Evolutionary conservation across 495 filamentous ascomycete genomes (phyloP), one percentile per base, ranked within the genome.

Genomic region (Penicillium waksmanii): DNA sequence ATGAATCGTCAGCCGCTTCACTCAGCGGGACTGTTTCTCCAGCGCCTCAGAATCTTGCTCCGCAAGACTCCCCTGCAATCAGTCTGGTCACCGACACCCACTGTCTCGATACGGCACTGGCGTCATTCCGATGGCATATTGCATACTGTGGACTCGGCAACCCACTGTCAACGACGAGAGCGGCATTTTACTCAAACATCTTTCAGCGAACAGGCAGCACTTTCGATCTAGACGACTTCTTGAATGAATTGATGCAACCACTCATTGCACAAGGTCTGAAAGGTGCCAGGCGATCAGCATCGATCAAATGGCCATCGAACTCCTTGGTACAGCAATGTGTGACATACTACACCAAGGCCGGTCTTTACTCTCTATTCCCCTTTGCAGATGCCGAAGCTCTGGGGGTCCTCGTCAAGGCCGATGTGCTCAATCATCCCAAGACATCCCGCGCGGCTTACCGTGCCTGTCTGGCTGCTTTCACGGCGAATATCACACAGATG

Each of bases 281-380:
- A 51, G 53, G 50, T 5, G 31, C 25, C 8, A 60, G 52, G 43
- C 35, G 23, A 42, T 17, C 56, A 5, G 17, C 49, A 44, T 44
- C 33, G 13, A 40, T 59, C 5, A 64, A 65, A 56, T 68, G 64
- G 66, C 70, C 70, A 6, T 17, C 53, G 1, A 19, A 31, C 5
- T n/a, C 48, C 3, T 34, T 73, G 2, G 65, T 69, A n/a, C 59
- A 65, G 36, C 36, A 35, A 18, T 71, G 58, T 9, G 19, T 71
- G 10, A 44, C 69, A 2, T 61, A 73, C 21, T 73, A 63, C 43
- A 33, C 56, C 12, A 57, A 31, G 25, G 61, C 52, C 46, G 60
- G 64, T 1, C 57, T 71, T 1, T 73, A 73, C 40, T 66, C 68
- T 8, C 55, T 73, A 7, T 71, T 71, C 36, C 70, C 66, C 3